Base-by-base conservation (phyloP, 2,329 filamentous ascomycete genomes). In the Ustilaginoidea virens region DNA sequence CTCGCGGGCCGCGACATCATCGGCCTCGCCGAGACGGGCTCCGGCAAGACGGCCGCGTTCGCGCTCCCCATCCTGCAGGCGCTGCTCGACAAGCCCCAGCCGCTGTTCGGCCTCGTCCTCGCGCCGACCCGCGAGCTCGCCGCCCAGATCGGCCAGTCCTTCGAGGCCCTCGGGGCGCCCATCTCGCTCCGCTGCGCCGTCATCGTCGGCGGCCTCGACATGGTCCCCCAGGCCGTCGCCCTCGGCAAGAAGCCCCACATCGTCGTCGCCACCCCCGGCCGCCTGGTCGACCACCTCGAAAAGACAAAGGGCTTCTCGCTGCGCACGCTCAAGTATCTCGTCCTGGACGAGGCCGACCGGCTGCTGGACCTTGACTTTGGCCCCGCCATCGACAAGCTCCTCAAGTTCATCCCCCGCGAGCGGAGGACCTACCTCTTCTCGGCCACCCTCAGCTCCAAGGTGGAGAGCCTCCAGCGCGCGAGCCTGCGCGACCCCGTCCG, bases 291-390 rank as follows among this genome's bases (percentile, higher is more conserved):
- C 45, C 90, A 98, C 43, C 60, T 96, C 7, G 85, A 96, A 50
- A 93, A 93, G 55, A 98, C 90, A 2, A 94, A 93, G 53, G 87
- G 90, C 8, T 96, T 98, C 55, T 86, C 79, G 2, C 59, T 96
- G 27, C 70, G 79, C 17, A 66, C 69, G 4, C 61, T 94, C 21
- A 86, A 86, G 46, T 93, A 87, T 47, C 62, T 96, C 4, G 86
- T 94, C 36, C 85, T 96, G 71, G 87, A 94, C 47, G 87, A 94
- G 57, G 87, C 87, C 15, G 87, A 96, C 51, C 66, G 86, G 33
- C 65, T 96, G 7, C 69, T 96, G 2, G 90, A 98, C 47, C 75
- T 94, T 49, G 86, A 94, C 51, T 96, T 96, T 41, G 86, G 86
- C 1, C 82, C 85, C 2, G 79, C 86, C 14, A 71, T 96, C 21